phyloP scores from a whole-genome alignment of 2,329 filamentous ascomycete genomes.

The Aureobasidium sp. region DNA sequence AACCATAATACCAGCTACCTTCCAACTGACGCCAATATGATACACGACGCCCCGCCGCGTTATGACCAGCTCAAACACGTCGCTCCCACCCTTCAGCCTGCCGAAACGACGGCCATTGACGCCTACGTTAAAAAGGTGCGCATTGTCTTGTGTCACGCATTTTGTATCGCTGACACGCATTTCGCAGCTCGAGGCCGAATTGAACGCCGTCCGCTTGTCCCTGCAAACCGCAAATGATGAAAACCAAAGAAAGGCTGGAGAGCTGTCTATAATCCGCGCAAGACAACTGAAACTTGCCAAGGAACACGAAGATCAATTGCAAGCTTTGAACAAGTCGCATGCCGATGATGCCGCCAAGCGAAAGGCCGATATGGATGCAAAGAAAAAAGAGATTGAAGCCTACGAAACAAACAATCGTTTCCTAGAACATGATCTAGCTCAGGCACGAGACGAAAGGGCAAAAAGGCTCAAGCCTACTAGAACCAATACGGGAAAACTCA shows the following conservation, averaged over 20 bases:
- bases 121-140: neutral
- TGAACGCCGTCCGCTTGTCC: constrained; percentile 28
- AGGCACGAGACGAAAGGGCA: constrained; percentile 36
- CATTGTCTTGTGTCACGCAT: neutral
- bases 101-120: neutral
- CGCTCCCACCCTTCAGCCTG: neutral
- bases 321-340: constrained; percentile 53
- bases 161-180: neutral
- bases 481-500: constrained; percentile 23
- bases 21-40: neutral
- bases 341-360: constrained; percentile 57
- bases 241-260: constrained; percentile 58
- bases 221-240: constrained; percentile 36
- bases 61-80: neutral
- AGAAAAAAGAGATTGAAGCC: constrained; percentile 56
- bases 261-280: constrained; percentile 65
- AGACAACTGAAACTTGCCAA: constrained; percentile 56
- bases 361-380: constrained; percentile 55
- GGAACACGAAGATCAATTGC: constrained; percentile 55
- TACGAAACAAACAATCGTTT: constrained; percentile 65
- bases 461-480: constrained; percentile 33
- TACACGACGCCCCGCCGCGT: neutral
- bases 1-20: neutral
- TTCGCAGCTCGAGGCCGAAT: constrained; percentile 35
- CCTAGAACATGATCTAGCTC: constrained; percentile 63